Percentiles rank a stretch among this genome's conserved stretches.
These are phyloP conservation scores for Acanthamoeba lenticulata DNA, from an alignment of 208 protist genomes.

Conservation along the genomic window DNA sequence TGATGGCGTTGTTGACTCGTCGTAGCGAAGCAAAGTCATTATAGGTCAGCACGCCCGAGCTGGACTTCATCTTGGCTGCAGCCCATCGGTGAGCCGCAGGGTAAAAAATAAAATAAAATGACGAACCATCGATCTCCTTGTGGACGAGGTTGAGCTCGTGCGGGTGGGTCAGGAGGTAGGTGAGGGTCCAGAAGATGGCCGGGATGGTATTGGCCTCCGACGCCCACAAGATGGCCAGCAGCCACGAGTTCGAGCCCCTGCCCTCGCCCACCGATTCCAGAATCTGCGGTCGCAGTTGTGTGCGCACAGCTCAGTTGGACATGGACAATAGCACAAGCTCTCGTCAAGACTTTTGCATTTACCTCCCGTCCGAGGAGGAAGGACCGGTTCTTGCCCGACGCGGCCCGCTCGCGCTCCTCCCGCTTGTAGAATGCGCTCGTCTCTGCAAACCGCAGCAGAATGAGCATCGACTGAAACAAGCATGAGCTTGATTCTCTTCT, in stretches of 20 bases:
- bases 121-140: slow-evolving; percentile 50
- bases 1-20: background rate
- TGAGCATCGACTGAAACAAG: too few relatives aligned
- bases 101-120: background rate
- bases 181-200: slow-evolving; percentile 53
- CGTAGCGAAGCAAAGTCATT: slow-evolving; percentile 31
- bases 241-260: slow-evolving; percentile 21
- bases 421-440: background rate
- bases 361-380: slow-evolving; percentile 14
- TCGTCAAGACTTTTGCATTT: background rate
- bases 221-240: slow-evolving; percentile 43
- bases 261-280: background rate
- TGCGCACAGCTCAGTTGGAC: too few relatives aligned
- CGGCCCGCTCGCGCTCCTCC: background rate
- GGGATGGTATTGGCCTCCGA: slow-evolving; percentile 11
- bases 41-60: slow-evolving; percentile 24
- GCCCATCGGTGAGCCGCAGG: background rate
- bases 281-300: too few relatives aligned
- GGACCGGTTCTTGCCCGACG: background rate
- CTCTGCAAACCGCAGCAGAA: too few relatives aligned
- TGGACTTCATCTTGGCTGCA: background rate
- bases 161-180: slow-evolving; percentile 38
- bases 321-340: background rate
- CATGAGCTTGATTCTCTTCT: too few relatives aligned
- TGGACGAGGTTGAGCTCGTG: background rate